Evolutionary conservation across 176 grass and related monocot species (phyloP), one percentile per base, ranked within the genome.

Genomic region (Avena eriantha): DNA sequence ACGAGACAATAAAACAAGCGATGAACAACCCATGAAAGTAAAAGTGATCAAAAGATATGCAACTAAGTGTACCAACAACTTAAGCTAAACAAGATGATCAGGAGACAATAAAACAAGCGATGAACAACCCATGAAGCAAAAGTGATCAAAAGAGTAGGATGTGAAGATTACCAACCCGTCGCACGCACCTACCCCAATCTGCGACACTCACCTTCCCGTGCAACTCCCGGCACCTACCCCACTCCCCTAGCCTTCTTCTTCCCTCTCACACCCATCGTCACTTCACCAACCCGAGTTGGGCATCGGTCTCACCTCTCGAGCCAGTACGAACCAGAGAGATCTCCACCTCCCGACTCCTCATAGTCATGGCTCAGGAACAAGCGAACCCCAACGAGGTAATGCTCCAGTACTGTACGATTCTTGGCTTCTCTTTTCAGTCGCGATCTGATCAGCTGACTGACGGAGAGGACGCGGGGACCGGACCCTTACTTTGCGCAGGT

Each of bases 291-390:
- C 54, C 0, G 36, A 50, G 13, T 29, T 15, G 29, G 1, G 29
- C 73, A 46, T 23, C 55, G 1, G 15, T 8, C 79, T 77, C 79
- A 26, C 33, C 80, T 10, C 36, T 24, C 81, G 33, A 29, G 22
- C 69, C 39, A 10, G 39, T 80, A 46, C 59, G 24, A 45, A 45
- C 46, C 43, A 21, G 5, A 69, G 76, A 24, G 76, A 82, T 7
- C 73, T 10, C 48, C 46, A 54, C 21, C 59, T 78, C 34, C 10
- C 3, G 17, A 12, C n/a, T 26, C 36, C 19, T 10, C 41, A 97
- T 94, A 92, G 90, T 10, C 41, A 97, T 94, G 94, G 90, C 88
- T 35, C 88, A 87, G 21, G 82, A 92, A 55, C 80, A 66, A 3
- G 8, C 72, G 65, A 92, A 82, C 21, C 51, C 80, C 3, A 88